Evolutionary conservation across 1,284 basidiomycete species (phyloP).

Genomic region (Pisolithus thermaeus): DNA sequence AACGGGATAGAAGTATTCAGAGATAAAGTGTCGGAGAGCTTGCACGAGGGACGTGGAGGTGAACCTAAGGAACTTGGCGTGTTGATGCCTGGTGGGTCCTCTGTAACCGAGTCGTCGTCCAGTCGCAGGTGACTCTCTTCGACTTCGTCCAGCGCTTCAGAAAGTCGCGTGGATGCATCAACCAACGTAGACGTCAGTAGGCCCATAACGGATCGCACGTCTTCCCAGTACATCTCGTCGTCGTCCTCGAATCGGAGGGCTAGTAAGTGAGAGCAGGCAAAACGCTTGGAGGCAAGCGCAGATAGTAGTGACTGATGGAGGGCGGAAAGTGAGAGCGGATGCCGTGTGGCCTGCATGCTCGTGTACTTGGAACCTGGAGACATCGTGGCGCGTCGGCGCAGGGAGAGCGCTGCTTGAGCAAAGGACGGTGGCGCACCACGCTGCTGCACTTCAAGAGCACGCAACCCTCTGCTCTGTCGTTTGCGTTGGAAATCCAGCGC

Average conservation of each 20-base stretch:
- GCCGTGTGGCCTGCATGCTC: conserved; percentile 50
- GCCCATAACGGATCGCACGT: conserved; percentile 66
- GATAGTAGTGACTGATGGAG: conserved; percentile 54
- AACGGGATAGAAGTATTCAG: conserved; percentile 4
- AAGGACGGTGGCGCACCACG: conserved; percentile 20
- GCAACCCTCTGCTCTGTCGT: conserved; percentile 45
- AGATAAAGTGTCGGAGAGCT: conserved; percentile 25
- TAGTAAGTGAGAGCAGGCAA: conserved; percentile 69
- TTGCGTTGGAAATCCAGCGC: conserved; percentile 55
- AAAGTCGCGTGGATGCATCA: conserved; percentile 55
- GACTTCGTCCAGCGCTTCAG: conserved; percentile 53
- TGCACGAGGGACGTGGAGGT: conserved; percentile 8
- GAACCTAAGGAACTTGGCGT: conserved; percentile 13
- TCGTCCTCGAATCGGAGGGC: conserved; percentile 64
- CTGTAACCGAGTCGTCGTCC: conserved; percentile 8
- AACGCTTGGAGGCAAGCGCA: conserved; percentile 63
- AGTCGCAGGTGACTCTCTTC: conserved; percentile 30
- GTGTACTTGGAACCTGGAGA: conserved; percentile 53
- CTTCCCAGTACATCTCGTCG: conserved; percentile 72
- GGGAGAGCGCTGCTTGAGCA: conserved; percentile 15
- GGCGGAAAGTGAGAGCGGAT: conserved; percentile 60
- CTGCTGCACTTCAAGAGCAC: conserved; percentile 35
- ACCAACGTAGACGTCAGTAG: conserved; percentile 59
- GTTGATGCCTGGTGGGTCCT: conserved; percentile 8
- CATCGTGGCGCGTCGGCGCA: conserved; percentile 28